phyloP scores from a whole-genome alignment of 768 basidiomycete species.

The Strobilomyces confusus region DNA sequence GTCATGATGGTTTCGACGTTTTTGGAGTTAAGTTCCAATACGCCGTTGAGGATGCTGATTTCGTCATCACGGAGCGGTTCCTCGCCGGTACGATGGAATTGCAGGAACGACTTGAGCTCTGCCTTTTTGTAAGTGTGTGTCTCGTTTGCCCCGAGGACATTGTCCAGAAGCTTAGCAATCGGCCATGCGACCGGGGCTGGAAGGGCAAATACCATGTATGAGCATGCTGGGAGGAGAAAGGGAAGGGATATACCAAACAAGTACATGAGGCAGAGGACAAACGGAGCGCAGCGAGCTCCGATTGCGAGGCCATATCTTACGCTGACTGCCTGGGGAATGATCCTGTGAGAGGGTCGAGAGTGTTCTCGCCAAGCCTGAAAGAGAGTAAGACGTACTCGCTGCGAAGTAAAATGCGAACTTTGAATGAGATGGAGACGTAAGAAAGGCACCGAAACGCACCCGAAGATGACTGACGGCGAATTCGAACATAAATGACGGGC shows the following conservation, averaged over 20 bases:
- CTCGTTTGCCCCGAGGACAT: constrained; percentile 71
- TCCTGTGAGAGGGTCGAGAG: constrained; percentile 32
- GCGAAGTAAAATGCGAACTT: constrained; percentile 8
- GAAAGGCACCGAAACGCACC: constrained; percentile 41
- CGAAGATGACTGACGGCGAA: constrained; percentile 63
- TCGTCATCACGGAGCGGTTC: constrained; percentile 78
- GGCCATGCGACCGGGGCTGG: constrained; percentile 76
- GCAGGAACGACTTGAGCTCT: constrained; percentile 72
- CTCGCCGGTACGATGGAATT: constrained; percentile 73
- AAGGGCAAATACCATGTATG: not conserved
- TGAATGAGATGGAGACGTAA: not conserved
- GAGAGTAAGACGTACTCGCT: constrained; percentile 33
- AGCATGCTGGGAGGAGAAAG: not conserved
- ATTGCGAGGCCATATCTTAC: constrained; percentile 75
- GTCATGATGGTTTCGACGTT: constrained; percentile 81
- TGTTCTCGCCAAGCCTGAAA: not conserved
- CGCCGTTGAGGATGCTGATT: constrained; percentile 76
- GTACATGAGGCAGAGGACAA: constrained; percentile 74
- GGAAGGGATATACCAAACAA: constrained; percentile 35
- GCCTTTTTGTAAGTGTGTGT: constrained; percentile 79
- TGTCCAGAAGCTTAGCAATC: constrained; percentile 71
- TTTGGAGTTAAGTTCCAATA: constrained; percentile 73
- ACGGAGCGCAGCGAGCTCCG: constrained; percentile 72
- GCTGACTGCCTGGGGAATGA: constrained; percentile 73
- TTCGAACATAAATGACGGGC: not conserved